Percentiles rank a stretch among this genome's conserved stretches.
phyloP scores from a whole-genome alignment of 2,329 filamentous ascomycete species.

The Emergomyces africanus region DNA sequence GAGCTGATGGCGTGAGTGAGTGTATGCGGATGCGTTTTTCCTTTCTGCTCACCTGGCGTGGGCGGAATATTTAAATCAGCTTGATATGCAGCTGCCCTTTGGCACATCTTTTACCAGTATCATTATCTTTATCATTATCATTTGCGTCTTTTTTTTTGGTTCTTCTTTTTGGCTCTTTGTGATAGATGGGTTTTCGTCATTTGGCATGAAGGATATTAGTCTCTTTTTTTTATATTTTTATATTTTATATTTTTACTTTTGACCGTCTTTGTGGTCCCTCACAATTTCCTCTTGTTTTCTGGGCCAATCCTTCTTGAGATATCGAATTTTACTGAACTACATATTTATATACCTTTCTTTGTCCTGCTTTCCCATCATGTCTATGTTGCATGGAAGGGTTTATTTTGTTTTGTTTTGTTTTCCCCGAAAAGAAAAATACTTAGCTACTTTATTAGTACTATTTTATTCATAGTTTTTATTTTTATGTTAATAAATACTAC shows the following conservation, averaged over 20 bases:
- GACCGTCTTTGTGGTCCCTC: neutral
- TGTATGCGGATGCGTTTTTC: neutral
- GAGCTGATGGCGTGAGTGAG: constrained; percentile 14
- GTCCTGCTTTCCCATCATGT: too few species aligned
- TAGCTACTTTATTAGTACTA: too few species aligned
- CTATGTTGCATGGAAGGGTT: too few species aligned
- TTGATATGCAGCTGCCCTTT: neutral
- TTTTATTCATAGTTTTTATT: too few species aligned
- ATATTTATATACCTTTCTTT: neutral
- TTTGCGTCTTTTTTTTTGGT: neutral
- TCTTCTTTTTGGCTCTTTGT: neutral
- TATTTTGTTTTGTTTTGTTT: too few species aligned
- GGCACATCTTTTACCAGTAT: neutral
- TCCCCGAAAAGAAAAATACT: too few species aligned
- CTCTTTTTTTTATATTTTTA: neutral
- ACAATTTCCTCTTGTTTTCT: neutral
- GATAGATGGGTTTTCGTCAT: neutral
- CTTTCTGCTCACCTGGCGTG: neutral
- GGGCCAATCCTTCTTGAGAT: neutral
- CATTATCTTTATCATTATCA: neutral
- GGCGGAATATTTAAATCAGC: neutral
- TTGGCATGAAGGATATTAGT: neutral
- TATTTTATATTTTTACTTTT: neutral
- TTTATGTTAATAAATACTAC: too few species aligned
- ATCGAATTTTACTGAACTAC: neutral